phyloP scores from a whole-genome alignment of 805 yeast genomes.

The Zygosaccharomyces gambellarensis region DNA sequence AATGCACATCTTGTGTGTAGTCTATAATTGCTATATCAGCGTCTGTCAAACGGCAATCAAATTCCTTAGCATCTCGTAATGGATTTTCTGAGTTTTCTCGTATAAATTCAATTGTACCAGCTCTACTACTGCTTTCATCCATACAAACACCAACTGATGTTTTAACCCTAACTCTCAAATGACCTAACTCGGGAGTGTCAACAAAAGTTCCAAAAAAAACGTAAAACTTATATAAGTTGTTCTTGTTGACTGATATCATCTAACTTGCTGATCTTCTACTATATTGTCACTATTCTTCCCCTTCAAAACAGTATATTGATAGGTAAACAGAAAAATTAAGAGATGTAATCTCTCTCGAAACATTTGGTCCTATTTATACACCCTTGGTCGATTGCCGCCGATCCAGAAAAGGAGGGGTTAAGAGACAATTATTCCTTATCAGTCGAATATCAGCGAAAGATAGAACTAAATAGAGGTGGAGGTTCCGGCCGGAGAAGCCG shows the following conservation, averaged over 20 bases:
- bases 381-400: slow-evolving; percentile 2
- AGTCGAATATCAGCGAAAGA: background rate
- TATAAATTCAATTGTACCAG: slow-evolving; percentile 43
- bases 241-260: slow-evolving; percentile 6
- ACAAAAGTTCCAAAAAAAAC: slow-evolving; percentile 66
- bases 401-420: background rate
- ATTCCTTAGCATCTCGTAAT: slow-evolving; percentile 25
- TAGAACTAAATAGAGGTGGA: background rate
- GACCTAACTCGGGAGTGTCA: slow-evolving; percentile 61
- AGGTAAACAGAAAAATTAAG: background rate
- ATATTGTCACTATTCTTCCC: too few species aligned
- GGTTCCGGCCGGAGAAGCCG: slow-evolving; percentile 3
- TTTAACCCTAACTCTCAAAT: slow-evolving; percentile 49
- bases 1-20: background rate
- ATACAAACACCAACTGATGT: slow-evolving; percentile 57
- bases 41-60: slow-evolving; percentile 14
- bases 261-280: background rate
- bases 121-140: slow-evolving; percentile 24
- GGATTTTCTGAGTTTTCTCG: slow-evolving; percentile 26
- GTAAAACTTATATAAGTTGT: slow-evolving; percentile 17
- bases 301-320: too few species aligned
- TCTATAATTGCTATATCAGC: slow-evolving; percentile 32
- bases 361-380: background rate
- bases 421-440: background rate
- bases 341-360: background rate